Conservation (phyloP, 2,329 filamentous ascomycete genomes). For the Pyrenophora seminiperda region DNA sequence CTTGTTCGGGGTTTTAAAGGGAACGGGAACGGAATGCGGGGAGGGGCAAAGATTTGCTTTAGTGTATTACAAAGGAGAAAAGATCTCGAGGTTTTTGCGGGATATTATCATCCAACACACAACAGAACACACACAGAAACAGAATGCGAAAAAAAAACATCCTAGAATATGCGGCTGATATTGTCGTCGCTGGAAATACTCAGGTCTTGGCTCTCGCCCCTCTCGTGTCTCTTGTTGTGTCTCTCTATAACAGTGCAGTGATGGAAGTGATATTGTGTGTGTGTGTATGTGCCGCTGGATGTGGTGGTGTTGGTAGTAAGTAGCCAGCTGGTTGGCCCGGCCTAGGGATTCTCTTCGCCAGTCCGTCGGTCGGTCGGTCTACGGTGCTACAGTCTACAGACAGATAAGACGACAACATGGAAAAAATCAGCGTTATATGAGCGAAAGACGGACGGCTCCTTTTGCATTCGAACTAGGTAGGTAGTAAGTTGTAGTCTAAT, state of each 20-base stretch:
- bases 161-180: conserved; percentile 27
- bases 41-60: conserved; percentile 19
- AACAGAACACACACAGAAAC: no score
- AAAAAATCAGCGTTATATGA: no score
- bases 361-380: no score
- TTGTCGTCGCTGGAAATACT: conserved; percentile 23
- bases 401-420: no score
- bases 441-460: no score
- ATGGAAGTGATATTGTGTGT: neutral
- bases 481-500: no score
- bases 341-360: no score
- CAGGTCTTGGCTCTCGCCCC: neutral
- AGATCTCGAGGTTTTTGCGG: conserved; percentile 25
- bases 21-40: conserved; percentile 19
- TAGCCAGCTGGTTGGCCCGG: neutral
- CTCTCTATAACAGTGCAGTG: neutral
- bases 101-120: no score
- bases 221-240: neutral
- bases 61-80: conserved; percentile 31
- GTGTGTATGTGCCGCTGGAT: neutral
- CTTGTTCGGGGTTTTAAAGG: no score
- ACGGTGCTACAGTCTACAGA: no score
- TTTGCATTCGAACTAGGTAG: no score
- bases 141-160: conserved; percentile 35
- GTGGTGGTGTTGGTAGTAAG: neutral